Conservation (phyloP, 257 asterid species). For the Solanum bulbocastanum region DNA sequence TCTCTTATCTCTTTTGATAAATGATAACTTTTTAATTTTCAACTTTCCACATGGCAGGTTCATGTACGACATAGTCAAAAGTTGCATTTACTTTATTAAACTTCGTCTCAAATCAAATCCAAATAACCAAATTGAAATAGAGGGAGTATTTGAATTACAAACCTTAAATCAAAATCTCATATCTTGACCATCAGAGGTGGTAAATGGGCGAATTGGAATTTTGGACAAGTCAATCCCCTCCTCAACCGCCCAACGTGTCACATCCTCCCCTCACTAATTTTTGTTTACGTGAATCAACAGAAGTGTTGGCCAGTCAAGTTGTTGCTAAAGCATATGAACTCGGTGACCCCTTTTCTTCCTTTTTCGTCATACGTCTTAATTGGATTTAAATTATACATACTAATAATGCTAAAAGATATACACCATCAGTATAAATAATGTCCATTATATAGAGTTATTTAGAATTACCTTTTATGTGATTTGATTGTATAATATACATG, state of each 20-base stretch:
- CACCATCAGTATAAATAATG: background rate
- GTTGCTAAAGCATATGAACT: conserved; percentile 96
- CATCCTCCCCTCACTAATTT: background rate
- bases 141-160: background rate
- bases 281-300: conserved; percentile 41
- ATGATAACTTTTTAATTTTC: background rate
- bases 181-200: background rate
- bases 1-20: background rate
- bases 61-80: no score
- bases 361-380: background rate
- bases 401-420: no score
- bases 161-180: background rate
- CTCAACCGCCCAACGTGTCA: background rate
- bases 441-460: background rate
- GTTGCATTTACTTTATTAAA: no score
- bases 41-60: background rate
- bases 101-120: no score
- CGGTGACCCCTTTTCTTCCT: conserved; percentile 26
- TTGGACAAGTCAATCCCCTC: background rate
- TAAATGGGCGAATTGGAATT: background rate
- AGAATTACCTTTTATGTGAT: background rate
- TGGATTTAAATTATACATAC: background rate
- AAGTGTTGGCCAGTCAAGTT: conserved; percentile 84
- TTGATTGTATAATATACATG: background rate
- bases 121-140: no score